Evolutionary conservation across 2,329 filamentous ascomycete species (phyloP).

Genomic region (Arachnomyces sp.): DNA sequence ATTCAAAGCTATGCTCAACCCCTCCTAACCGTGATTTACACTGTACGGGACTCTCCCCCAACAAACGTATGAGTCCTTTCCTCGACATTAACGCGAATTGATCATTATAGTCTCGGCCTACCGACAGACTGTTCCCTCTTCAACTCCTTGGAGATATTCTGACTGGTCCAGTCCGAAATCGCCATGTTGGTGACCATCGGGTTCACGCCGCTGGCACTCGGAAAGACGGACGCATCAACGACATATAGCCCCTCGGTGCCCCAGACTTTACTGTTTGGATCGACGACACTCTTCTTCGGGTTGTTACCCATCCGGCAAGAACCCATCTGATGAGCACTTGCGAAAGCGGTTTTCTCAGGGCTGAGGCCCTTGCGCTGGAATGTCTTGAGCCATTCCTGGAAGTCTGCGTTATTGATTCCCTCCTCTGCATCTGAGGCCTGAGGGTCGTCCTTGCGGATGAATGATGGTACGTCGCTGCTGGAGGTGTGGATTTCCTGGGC

Average conservation of each 20-base stretch:
- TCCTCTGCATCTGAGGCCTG: constrained; percentile 17
- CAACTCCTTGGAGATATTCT: constrained; percentile 29
- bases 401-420: constrained; percentile 45
- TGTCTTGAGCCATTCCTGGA: constrained; percentile 48
- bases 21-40: too few relatives aligned
- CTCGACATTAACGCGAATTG: too few relatives aligned
- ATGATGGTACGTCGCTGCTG: constrained; percentile 56
- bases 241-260: constrained; percentile 39
- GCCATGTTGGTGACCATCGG: constrained; percentile 47
- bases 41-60: too few relatives aligned
- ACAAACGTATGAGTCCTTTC: too few relatives aligned
- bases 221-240: constrained; percentile 43
- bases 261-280: constrained; percentile 39
- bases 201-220: constrained; percentile 44
- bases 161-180: constrained; percentile 40
- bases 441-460: constrained; percentile 39
- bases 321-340: constrained; percentile 46
- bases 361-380: constrained; percentile 37
- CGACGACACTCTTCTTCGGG: constrained; percentile 36
- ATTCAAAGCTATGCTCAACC: too few relatives aligned
- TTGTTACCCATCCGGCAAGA: constrained; percentile 41
- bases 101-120: too few relatives aligned
- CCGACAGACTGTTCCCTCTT: constrained; percentile 4
- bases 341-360: constrained; percentile 36
- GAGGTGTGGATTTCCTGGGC: constrained; percentile 69